A percentile compares a stretch with the other conserved stretches of the same genome.
Conservation (phyloP, 2,329 filamentous ascomycete genomes). For the Corniculantispora saksenae region DNA sequence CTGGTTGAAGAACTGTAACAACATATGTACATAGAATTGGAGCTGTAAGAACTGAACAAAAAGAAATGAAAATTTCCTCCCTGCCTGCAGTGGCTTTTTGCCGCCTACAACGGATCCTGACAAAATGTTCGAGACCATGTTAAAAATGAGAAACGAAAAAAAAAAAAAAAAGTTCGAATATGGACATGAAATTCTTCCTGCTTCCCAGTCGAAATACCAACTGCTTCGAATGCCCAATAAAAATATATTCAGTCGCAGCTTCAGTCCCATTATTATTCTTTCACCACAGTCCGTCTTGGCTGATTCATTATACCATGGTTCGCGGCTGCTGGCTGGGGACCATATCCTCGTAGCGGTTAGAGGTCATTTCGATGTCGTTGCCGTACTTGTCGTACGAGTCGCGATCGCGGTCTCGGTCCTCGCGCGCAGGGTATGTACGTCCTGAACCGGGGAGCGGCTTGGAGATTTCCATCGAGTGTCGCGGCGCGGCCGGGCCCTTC, state of each 20-base stretch:
- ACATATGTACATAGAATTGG: slow-evolving; percentile 36
- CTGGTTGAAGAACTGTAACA: slow-evolving; percentile 14
- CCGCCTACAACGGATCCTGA: not conserved
- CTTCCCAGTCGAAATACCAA: not conserved
- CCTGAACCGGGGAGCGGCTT: slow-evolving; percentile 52
- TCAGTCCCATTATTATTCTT: not conserved
- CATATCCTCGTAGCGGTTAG: slow-evolving; percentile 60
- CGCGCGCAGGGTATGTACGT: slow-evolving; percentile 37
- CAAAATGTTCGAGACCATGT: not conserved
- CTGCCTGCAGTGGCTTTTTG: slow-evolving; percentile 24
- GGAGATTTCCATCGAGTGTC: slow-evolving; percentile 47
- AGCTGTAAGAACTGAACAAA: slow-evolving; percentile 10
- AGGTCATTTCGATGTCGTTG: slow-evolving; percentile 51
- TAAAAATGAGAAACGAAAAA: slow-evolving; percentile 9
- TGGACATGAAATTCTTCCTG: not conserved
- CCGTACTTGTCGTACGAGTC: slow-evolving; percentile 37
- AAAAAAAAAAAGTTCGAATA: not conserved
- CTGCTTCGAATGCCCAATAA: not conserved
- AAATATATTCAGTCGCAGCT: not conserved
- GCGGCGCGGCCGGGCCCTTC: slow-evolving; percentile 24
- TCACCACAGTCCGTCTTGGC: not conserved
- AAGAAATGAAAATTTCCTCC: not conserved
- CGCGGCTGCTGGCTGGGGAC: slow-evolving; percentile 52
- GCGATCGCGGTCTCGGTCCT: slow-evolving; percentile 28
- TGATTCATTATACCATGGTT: slow-evolving; percentile 37